Conservation (phyloP, 345 rosid genomes). For the Turritis glabra region DNA sequence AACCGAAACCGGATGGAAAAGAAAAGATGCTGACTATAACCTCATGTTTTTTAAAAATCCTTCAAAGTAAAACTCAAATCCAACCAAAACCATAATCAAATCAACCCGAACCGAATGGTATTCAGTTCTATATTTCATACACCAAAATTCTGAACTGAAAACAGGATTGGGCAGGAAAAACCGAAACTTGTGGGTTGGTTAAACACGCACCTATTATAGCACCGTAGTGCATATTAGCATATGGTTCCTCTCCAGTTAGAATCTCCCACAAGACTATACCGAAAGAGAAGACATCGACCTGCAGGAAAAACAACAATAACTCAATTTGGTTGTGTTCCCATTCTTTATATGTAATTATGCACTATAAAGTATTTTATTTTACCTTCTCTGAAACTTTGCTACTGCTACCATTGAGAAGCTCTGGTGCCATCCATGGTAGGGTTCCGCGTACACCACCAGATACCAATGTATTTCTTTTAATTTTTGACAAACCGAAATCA, state of each 20-base stretch:
- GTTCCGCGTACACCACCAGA: conserved; percentile 91
- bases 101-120: neutral
- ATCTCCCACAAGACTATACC: conserved; percentile 91
- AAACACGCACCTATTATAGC: conserved; percentile 68
- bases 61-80: conserved; percentile 1
- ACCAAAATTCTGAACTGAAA: neutral
- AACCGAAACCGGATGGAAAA: neutral
- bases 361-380: conserved; percentile 7
- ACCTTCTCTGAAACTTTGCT: conserved; percentile 88
- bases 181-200: neutral
- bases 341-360: neutral
- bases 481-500: conserved; percentile 85
- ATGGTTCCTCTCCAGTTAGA: conserved; percentile 88
- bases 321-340: conserved; percentile 1
- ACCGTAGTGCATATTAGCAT: conserved; percentile 84
- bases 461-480: conserved; percentile 75
- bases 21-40: neutral
- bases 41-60: neutral
- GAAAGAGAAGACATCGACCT: conserved; percentile 90
- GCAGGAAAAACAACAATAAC: conserved; percentile 14
- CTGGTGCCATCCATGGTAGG: conserved; percentile 92
- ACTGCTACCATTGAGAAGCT: conserved; percentile 74
- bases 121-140: neutral
- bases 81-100: neutral
- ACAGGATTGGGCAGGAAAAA: neutral